Percentiles rank a stretch among this genome's conserved stretches.
phyloP scores from a whole-genome alignment of 192 early-diverging fungal species.

The Haplosporangium gracile region DNA sequence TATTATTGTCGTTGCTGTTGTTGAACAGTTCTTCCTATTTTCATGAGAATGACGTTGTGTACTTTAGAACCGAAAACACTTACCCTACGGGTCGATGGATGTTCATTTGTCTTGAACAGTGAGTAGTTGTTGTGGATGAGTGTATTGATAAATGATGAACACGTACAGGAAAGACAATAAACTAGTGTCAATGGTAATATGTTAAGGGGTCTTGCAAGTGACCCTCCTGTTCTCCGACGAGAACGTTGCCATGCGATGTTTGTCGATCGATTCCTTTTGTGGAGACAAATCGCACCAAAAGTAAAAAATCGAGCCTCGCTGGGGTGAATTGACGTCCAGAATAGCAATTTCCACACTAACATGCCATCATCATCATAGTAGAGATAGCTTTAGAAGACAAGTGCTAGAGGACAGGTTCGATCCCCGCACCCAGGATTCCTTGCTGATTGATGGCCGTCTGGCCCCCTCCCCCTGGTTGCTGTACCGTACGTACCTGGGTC shows the following conservation, averaged over 20 bases:
- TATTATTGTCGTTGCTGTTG: not conserved
- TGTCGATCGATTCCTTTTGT: constrained; percentile 3
- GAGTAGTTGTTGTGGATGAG: not conserved
- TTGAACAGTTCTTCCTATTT: not conserved
- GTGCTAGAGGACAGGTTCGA: not conserved
- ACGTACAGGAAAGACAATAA: not conserved
- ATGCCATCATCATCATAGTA: not conserved
- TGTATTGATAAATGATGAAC: not conserved
- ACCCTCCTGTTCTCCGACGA: not conserved
- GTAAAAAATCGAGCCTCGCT: not conserved
- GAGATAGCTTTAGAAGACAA: not conserved
- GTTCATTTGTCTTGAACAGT: not conserved
- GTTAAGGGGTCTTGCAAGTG: not conserved
- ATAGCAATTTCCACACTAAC: not conserved
- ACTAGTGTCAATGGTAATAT: not conserved
- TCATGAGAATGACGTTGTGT: not conserved
- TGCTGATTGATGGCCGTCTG: not conserved
- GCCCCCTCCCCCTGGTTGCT: not conserved
- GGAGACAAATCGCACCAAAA: not conserved
- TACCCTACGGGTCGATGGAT: not conserved
- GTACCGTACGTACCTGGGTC: not conserved
- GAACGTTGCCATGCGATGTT: not conserved
- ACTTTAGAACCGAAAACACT: not conserved
- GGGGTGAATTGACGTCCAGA: not conserved
- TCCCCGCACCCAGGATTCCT: constrained; percentile 1